Evolutionary conservation across 129 eudicot species (phyloP).

Genomic region (Calendula officinalis): DNA sequence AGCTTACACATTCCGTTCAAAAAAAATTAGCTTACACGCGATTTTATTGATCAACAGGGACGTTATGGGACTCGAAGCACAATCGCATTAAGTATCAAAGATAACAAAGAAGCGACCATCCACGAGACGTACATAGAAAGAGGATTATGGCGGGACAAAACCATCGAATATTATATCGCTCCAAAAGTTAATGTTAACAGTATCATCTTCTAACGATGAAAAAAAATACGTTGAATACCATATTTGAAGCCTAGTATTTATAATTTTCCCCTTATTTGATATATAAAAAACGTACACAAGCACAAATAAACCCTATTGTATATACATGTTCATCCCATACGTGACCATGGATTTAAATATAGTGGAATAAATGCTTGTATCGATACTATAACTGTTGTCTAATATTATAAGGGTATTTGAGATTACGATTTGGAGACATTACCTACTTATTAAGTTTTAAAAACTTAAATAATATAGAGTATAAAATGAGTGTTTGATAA

Average conservation of each 20-base stretch:
- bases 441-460: too few relatives aligned
- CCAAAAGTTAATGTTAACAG: constrained; percentile 12
- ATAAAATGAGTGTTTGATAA: too few relatives aligned
- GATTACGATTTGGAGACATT: too few relatives aligned
- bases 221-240: not conserved
- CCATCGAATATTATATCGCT: constrained; percentile 32
- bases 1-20: too few relatives aligned
- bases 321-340: constrained; percentile 26
- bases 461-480: too few relatives aligned
- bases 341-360: constrained; percentile 24
- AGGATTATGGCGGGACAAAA: constrained; percentile 54
- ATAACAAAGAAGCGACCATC: constrained; percentile 48
- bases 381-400: too few relatives aligned
- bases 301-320: constrained; percentile 4
- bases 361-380: constrained; percentile 25
- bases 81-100: constrained; percentile 46
- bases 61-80: constrained; percentile 84
- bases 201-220: not conserved
- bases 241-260: not conserved
- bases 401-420: too few relatives aligned
- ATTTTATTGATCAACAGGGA: constrained; percentile 40
- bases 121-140: constrained; percentile 56
- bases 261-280: not conserved
- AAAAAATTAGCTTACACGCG: not conserved
- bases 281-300: constrained; percentile 7